A percentile compares a stretch with the other conserved stretches of the same genome.
Conservation (phyloP, 176 grass and related monocot species). For the Eremochloa ophiuroides region DNA sequence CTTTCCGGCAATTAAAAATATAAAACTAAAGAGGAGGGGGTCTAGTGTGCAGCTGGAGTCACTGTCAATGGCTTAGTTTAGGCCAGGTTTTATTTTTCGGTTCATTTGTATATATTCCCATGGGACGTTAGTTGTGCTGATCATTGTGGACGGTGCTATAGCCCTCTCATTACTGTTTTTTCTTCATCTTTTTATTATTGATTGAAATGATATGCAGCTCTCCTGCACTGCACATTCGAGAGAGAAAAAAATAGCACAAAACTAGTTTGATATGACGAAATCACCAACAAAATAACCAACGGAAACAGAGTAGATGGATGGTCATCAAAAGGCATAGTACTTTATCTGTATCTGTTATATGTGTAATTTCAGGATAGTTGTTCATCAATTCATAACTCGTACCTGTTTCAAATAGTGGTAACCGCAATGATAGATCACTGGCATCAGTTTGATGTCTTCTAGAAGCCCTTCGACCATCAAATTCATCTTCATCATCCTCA, state of each 20-base stretch:
- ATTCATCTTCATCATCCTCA: slow-evolving; percentile 83
- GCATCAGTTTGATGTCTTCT: slow-evolving; percentile 65
- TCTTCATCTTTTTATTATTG: neutral
- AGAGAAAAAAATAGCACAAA: slow-evolving; percentile 4
- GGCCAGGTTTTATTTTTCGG: neutral
- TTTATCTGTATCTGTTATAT: slow-evolving; percentile 14
- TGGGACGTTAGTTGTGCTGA: neutral
- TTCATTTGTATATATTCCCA: neutral
- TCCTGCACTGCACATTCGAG: neutral
- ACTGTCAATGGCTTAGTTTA: neutral
- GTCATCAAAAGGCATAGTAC: neutral
- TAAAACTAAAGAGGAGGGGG: neutral
- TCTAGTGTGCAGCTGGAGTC: neutral
- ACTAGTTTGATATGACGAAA: slow-evolving; percentile 8
- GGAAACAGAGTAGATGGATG: neutral
- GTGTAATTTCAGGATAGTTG: slow-evolving; percentile 1
- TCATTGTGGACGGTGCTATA: neutral
- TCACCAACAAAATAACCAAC: slow-evolving; percentile 12
- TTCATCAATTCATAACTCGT: neutral
- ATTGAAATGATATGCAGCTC: neutral
- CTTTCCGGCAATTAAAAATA: neutral
- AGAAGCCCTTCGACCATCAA: slow-evolving; percentile 63
- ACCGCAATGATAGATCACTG: slow-evolving; percentile 53
- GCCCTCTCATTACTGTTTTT: neutral
- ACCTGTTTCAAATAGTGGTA: slow-evolving; percentile 82